These are phyloP conservation scores for Xylaria sp. DNA, from an alignment of 2,329 filamentous ascomycete genomes.

Conservation along the genomic window DNA sequence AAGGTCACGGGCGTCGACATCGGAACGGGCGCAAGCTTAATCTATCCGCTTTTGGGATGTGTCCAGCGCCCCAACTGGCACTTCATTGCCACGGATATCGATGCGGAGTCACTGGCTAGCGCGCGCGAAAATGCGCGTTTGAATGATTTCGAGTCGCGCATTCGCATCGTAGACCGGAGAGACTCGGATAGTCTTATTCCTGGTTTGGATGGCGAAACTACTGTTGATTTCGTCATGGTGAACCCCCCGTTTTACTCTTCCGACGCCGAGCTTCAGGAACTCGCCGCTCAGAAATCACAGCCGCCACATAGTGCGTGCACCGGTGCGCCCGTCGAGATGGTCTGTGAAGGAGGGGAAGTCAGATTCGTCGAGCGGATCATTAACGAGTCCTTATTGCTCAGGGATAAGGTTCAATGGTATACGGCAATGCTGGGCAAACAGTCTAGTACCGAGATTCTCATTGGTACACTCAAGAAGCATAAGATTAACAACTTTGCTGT, in stretches of 20 bases:
- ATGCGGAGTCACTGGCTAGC: constrained; percentile 73
- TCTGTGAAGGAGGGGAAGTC: constrained; percentile 80
- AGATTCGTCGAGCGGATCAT: constrained; percentile 79
- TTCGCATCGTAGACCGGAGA: constrained; percentile 70
- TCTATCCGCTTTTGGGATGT: constrained; percentile 88
- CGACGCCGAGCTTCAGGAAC: constrained; percentile 71
- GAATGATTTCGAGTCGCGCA: constrained; percentile 73
- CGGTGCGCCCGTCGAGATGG: constrained; percentile 86
- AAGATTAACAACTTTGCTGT: constrained; percentile 83
- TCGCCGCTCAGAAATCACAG: constrained; percentile 72
- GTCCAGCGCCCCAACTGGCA: constrained; percentile 74
- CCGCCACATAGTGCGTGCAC: constrained; percentile 80
- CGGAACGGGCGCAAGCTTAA: constrained; percentile 89
- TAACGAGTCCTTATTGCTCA: constrained; percentile 71
- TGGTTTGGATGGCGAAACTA: constrained; percentile 58
- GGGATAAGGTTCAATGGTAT: constrained; percentile 81
- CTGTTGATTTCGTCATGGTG: constrained; percentile 86
- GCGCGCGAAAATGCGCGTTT: constrained; percentile 73
- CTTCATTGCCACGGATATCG: constrained; percentile 83
- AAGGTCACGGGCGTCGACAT: constrained; percentile 80
- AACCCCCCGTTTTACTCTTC: constrained; percentile 97
- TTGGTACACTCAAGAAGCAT: constrained; percentile 68
- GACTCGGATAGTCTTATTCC: constrained; percentile 70
- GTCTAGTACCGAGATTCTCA: constrained; percentile 70
- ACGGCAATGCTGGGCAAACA: constrained; percentile 90